phyloP scores from a whole-genome alignment of 2,329 filamentous ascomycete genomes.

The Sporothrix luriei region DNA sequence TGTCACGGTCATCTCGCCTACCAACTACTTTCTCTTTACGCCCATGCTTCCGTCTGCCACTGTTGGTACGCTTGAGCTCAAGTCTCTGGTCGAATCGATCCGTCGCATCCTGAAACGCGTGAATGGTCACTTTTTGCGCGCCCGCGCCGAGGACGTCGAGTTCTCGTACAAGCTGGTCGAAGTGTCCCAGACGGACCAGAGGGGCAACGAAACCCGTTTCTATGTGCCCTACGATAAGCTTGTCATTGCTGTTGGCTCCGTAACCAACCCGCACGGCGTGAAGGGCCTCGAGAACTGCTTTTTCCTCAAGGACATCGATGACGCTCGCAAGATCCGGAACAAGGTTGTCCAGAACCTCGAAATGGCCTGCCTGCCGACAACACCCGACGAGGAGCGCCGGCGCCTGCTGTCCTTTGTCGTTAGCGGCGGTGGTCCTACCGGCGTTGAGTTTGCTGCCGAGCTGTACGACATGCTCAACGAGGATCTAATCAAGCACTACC shows the following conservation, averaged over 20 bases:
- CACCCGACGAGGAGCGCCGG: slow-evolving; percentile 80
- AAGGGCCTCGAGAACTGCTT: slow-evolving; percentile 91
- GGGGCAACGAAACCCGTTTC: slow-evolving; percentile 76
- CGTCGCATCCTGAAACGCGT: slow-evolving; percentile 77
- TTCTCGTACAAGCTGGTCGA: slow-evolving; percentile 92
- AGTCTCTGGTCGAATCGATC: slow-evolving; percentile 91
- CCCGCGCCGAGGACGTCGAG: slow-evolving; percentile 82
- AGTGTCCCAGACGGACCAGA: slow-evolving; percentile 69
- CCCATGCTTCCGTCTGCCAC: slow-evolving; percentile 97
- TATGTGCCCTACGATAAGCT: slow-evolving; percentile 98
- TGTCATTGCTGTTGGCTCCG: slow-evolving; percentile 86
- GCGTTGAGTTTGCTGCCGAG: slow-evolving; percentile 96
- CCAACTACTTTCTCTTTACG: slow-evolving; percentile 97
- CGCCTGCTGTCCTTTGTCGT: slow-evolving; percentile 93
- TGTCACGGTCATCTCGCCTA: slow-evolving; percentile 89
- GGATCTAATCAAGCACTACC: slow-evolving; percentile 81
- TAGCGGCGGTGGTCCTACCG: slow-evolving; percentile 91
- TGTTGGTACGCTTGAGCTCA: slow-evolving; percentile 87
- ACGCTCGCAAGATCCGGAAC: slow-evolving; percentile 87
- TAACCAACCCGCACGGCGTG: slow-evolving; percentile 93
- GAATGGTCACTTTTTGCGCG: slow-evolving; percentile 86
- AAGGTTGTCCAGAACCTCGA: slow-evolving; percentile 88
- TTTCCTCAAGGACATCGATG: slow-evolving; percentile 93
- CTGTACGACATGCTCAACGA: slow-evolving; percentile 96
- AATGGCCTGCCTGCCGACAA: slow-evolving; percentile 88